Evolutionary conservation across 192 early-diverging fungal genomes (phyloP), one percentile per base, ranked within the genome.

Genomic region (Rhizoclosmatium sp.): DNA sequence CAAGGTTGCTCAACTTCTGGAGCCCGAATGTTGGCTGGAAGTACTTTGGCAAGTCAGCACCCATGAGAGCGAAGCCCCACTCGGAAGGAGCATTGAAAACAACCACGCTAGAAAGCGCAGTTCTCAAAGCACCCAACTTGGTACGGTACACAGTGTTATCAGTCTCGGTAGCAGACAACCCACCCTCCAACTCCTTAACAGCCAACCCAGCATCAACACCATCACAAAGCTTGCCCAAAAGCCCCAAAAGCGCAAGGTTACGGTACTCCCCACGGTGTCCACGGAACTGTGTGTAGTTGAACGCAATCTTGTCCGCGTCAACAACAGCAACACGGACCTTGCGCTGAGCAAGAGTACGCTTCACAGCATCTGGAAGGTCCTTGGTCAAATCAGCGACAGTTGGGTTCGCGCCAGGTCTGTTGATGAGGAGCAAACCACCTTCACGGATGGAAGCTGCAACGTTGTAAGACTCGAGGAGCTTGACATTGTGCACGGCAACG

Each of bases 361-460:
- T 88, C 82, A 93, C 91, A 10, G 87, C 89, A 39, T 85, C 88
- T 1, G 94, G 86, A 41, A 95, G 79, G 64, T 92, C 89, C 47
- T 86, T 83, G 47, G 91, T 90, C 16, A 96, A 69, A 39, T 95
- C 93, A 49, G 90, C 92, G 40, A 85, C 84, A 19, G 84, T 82
- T 10, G 85, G 84, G 31, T 85, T 79, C 12, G 92, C 86, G 42
- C 77, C 77, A 4, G 51, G 46, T 4, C 77, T 21, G 78, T 95
- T 93, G 41, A 96, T 58, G 19, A 95, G 49, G 21, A 95, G 80
- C 14, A 80, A 77, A 2, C 88, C 90, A 23, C 85, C 85, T 16
- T 79, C 64, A 59, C 83, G 83, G 47, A 91, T 81, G 0, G 86
- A 78, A n/a, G 76, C 78, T 2, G 92, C 85, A 48, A 90, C 83